A percentile compares a stretch with the other conserved stretches of the same genome.
phyloP scores from a whole-genome alignment of 805 yeast genomes.

The Limtongia smithiae region DNA sequence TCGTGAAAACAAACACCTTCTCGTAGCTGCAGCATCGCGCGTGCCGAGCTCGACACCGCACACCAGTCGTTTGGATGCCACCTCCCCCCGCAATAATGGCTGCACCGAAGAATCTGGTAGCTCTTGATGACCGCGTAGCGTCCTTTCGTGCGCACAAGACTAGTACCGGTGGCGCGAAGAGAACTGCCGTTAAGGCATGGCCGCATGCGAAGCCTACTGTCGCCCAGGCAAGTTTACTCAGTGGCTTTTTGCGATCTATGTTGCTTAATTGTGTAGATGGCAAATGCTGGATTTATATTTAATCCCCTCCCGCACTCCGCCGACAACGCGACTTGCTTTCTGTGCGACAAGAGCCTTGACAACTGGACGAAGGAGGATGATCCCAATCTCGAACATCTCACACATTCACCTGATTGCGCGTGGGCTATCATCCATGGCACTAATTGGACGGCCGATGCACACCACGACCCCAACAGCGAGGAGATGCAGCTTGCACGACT shows the following conservation, averaged over 20 bases:
- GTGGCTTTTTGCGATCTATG: background rate
- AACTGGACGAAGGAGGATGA: slow-evolving; percentile 56
- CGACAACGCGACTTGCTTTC: slow-evolving; percentile 56
- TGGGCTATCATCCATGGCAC: slow-evolving; percentile 34
- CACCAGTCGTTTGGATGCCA: too few species aligned
- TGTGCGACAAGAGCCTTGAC: slow-evolving; percentile 53
- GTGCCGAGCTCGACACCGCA: too few species aligned
- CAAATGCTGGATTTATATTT: slow-evolving; percentile 59
- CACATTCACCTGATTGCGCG: slow-evolving; percentile 39
- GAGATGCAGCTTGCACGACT: slow-evolving; percentile 29
- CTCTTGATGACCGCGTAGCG: slow-evolving; percentile 27
- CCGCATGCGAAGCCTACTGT: slow-evolving; percentile 25
- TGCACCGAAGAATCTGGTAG: slow-evolving; percentile 12
- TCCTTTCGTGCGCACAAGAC: slow-evolving; percentile 20
- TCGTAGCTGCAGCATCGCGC: too few species aligned
- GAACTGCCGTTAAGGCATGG: slow-evolving; percentile 20
- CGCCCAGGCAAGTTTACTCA: slow-evolving; percentile 16
- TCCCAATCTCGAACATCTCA: slow-evolving; percentile 50
- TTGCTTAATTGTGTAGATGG: slow-evolving; percentile 37
- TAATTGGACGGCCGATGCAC: slow-evolving; percentile 29
- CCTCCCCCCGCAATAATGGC: too few species aligned
- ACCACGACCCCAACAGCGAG: slow-evolving; percentile 32
- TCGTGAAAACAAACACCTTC: too few species aligned
- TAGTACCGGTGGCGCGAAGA: slow-evolving; percentile 6
- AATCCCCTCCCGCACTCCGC: slow-evolving; percentile 47